These are phyloP conservation scores for Candida sojae DNA, from an alignment of 1,139 yeast genomes.

Conservation along the genomic window DNA sequence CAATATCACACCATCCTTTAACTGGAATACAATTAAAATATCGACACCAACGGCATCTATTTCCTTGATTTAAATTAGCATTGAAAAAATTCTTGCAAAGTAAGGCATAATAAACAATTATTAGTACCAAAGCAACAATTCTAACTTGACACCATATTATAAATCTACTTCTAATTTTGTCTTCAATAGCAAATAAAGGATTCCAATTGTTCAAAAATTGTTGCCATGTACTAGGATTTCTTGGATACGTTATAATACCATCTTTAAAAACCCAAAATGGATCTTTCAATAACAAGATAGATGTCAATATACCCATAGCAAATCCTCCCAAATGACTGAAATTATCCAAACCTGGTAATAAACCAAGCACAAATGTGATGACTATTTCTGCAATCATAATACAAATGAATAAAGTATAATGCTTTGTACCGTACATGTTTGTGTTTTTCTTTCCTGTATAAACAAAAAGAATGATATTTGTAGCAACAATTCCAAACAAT, in stretches of 20 bases:
- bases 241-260: slow-evolving; percentile 43
- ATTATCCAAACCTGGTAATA: slow-evolving; percentile 75
- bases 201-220: slow-evolving; percentile 48
- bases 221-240: slow-evolving; percentile 37
- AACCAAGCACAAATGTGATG: slow-evolving; percentile 63
- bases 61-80: slow-evolving; percentile 38
- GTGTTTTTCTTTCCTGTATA: slow-evolving; percentile 54
- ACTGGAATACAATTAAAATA: slow-evolving; percentile 74
- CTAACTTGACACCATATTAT: slow-evolving; percentile 56
- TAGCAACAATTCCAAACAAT: slow-evolving; percentile 67
- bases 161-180: slow-evolving; percentile 36
- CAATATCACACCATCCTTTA: slow-evolving; percentile 70
- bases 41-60: slow-evolving; percentile 67
- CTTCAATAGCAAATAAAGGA: slow-evolving; percentile 35
- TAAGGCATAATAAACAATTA: slow-evolving; percentile 52
- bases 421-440: slow-evolving; percentile 44
- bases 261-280: slow-evolving; percentile 53
- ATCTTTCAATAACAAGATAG: slow-evolving; percentile 56
- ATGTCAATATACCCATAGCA: slow-evolving; percentile 58
- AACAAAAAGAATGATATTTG: slow-evolving; percentile 58
- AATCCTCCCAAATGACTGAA: slow-evolving; percentile 81
- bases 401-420: slow-evolving; percentile 44
- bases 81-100: slow-evolving; percentile 51
- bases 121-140: slow-evolving; percentile 44
- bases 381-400: slow-evolving; percentile 59